phyloP scores from a whole-genome alignment of 78 protist genomes.

The Dictyostelium citrinum region DNA sequence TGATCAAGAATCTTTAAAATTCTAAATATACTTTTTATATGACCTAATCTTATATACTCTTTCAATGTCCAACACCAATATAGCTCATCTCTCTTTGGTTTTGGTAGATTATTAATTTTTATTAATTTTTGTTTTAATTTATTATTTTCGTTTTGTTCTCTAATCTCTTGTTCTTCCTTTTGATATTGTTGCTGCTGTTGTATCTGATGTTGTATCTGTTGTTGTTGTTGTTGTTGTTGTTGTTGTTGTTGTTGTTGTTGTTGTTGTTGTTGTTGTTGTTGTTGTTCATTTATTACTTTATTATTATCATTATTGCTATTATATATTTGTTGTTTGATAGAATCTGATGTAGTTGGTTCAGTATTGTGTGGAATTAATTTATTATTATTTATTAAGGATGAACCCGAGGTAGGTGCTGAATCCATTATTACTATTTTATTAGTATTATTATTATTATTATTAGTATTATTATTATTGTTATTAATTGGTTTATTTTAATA shows the following conservation, averaged over 20 bases:
- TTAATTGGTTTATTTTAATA: neutral
- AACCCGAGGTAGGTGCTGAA: neutral
- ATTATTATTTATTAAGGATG: neutral
- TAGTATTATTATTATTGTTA: no score
- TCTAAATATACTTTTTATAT: conserved; percentile 30
- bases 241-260: neutral
- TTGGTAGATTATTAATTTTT: neutral
- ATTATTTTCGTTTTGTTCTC: neutral
- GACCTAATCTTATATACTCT: conserved; percentile 60
- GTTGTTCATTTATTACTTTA: neutral
- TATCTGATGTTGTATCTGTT: neutral
- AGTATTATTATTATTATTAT: no score
- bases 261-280: neutral
- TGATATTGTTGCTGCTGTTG: neutral
- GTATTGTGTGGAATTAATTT: neutral
- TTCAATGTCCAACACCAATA: conserved; percentile 72
- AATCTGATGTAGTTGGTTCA: neutral
- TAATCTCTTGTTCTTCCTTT: neutral
- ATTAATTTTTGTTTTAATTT: neutral
- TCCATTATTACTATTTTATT: no score
- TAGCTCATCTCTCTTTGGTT: conserved; percentile 11
- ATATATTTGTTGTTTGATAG: neutral
- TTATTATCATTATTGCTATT: neutral
- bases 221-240: neutral
- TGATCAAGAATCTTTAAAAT: conserved; percentile 23